A percentile compares a stretch with the other conserved stretches of the same genome.
These are phyloP conservation scores for Podaxis sp. DNA, from an alignment of 768 basidiomycete species.

Conservation along the genomic window DNA sequence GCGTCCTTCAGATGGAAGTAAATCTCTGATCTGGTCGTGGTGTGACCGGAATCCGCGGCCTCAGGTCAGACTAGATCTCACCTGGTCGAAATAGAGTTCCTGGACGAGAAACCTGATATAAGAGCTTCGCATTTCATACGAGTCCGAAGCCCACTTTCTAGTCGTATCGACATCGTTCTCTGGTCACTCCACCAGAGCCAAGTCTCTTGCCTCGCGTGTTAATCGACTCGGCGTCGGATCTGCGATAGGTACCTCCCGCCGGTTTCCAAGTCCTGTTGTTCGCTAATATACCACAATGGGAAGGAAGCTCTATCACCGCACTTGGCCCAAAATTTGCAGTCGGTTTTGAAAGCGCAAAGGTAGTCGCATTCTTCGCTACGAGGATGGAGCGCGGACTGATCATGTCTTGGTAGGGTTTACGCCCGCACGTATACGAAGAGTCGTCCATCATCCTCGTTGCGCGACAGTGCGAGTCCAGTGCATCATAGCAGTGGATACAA, in stretches of 20 bases:
- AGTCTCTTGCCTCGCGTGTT: neutral
- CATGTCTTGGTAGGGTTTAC: neutral
- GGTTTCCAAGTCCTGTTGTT: neutral
- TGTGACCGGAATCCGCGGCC: constrained; percentile 26
- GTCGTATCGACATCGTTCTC: neutral
- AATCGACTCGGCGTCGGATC: neutral
- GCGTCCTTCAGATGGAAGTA: constrained; percentile 9
- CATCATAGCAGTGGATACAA: neutral
- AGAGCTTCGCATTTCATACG: constrained; percentile 13
- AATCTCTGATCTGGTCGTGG: constrained; percentile 25
- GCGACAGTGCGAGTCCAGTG: neutral
- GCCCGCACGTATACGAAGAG: neutral
- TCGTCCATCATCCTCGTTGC: neutral
- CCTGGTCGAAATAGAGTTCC: constrained; percentile 24
- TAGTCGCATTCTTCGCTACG: neutral
- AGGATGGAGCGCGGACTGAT: neutral
- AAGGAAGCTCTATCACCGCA: constrained; percentile 2
- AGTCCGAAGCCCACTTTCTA: constrained; percentile 6
- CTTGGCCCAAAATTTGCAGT: neutral
- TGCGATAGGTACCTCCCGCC: neutral
- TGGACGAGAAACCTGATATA: constrained; percentile 20
- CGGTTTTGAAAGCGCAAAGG: neutral
- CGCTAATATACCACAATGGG: neutral
- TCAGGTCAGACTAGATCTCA: constrained; percentile 15
- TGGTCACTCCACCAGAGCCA: neutral